Evolutionary conservation across 495 filamentous ascomycete genomes (phyloP), one percentile per base, ranked within the genome.

Genomic region (Xylaria sp.): DNA sequence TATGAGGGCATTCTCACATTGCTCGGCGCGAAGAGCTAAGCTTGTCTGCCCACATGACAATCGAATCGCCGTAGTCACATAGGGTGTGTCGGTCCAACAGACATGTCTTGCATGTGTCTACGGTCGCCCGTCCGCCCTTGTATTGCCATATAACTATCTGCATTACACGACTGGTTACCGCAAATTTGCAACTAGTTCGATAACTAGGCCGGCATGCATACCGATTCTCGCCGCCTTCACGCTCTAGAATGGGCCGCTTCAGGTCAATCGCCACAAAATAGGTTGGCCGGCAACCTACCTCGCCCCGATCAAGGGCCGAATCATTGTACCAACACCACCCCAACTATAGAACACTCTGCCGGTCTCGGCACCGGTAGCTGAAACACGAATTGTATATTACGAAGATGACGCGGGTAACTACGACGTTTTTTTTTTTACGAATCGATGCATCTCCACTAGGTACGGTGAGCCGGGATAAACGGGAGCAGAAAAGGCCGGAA

Each of bases 1-100:
- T 97, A 97, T 79, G 93, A 97, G 80, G 89, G 87, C 37, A 93
- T 96, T 69, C 82, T 97, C 62, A 88, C 88, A 50, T 71, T 91
- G 24, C 77, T 89, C 41, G 80, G 80, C 41, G 78, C 79, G 29
- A 82, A 80, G 75, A 78, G 79, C 62, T 83, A 73, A 79, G 50
- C 70, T 43, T 37, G n/a, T 46, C 24, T 11, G 15, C 29, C 24
- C 63, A 0, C 44, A 61, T 26, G 26, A 58, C 33, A 31, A 41
- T 44, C 37, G 68, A 44, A 65, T 29, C 11, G 15, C 48, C 31
- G 46, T 11, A 14, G 29, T 29, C 21, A 24, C n/a, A 53, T 17
- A 12, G 5, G 5, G 21, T 9, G 21, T 40, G 24, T 19, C 35
- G 9, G 26, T 41, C 21, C 14, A 43, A 19, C 21, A 26, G 21